These are phyloP conservation scores for Bruguiera sexangula DNA, from an alignment of 345 rosid genomes.

Conservation along the genomic window DNA sequence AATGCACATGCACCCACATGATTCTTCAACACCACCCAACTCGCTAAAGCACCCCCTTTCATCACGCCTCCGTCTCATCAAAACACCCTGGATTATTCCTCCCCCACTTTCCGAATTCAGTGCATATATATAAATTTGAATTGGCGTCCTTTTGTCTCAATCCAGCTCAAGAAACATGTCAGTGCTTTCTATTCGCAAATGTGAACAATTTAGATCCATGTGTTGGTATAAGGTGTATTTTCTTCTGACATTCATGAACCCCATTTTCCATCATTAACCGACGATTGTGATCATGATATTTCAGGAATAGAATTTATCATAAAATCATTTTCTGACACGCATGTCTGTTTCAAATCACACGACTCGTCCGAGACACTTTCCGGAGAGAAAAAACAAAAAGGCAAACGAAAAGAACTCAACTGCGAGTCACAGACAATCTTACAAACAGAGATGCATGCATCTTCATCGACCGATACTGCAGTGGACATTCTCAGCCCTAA, in stretches of 20 bases:
- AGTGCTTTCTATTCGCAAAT: conserved; percentile 14
- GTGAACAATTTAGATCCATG: conserved; percentile 26
- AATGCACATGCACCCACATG: conserved; percentile 93
- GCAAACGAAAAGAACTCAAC: too few relatives aligned
- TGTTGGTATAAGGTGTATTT: conserved; percentile 40
- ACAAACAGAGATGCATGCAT: conserved; percentile 33
- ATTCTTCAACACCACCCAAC: conserved; percentile 41
- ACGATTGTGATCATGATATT: conserved; percentile 9
- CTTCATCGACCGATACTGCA: conserved; percentile 11
- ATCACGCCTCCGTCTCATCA: conserved; percentile 34
- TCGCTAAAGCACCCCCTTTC: conserved; percentile 22
- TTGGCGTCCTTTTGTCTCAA: conserved; percentile 16
- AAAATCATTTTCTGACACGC: conserved; percentile 38
- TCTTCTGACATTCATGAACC: conserved; percentile 54
- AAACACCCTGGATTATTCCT: conserved; percentile 82
- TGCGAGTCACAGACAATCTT: too few relatives aligned
- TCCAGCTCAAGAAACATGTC: conserved; percentile 40
- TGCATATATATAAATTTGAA: conserved; percentile 25
- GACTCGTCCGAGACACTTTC: conserved; percentile 19
- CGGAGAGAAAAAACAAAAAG: background rate
- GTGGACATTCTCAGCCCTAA: background rate
- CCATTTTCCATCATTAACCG: conserved; percentile 11
- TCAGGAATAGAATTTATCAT: background rate
- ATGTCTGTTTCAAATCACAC: conserved; percentile 8
- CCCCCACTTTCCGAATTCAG: conserved; percentile 43